Conservation (phyloP, 2,329 filamentous ascomycete species). For the Fusarium sp. region DNA sequence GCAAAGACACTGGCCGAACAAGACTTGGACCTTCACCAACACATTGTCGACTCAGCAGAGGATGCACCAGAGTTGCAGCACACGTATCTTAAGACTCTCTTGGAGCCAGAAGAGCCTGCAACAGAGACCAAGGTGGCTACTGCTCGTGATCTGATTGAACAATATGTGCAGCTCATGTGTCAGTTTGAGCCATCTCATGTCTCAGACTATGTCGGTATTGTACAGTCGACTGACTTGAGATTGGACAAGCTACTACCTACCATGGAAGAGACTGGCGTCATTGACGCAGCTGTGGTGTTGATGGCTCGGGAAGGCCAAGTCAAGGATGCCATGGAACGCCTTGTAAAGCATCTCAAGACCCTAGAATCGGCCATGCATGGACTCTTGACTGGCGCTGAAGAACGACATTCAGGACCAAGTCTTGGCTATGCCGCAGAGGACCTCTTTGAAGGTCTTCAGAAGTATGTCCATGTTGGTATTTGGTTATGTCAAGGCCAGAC, state of each 20-base stretch:
- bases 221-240: constrained; percentile 81
- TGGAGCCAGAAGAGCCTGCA: constrained; percentile 69
- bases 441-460: constrained; percentile 81
- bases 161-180: constrained; percentile 93
- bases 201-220: constrained; percentile 81
- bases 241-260: constrained; percentile 85
- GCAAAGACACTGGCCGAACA: constrained; percentile 73
- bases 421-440: constrained; percentile 76
- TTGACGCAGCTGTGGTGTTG: constrained; percentile 92
- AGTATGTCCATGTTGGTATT: constrained; percentile 91
- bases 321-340: constrained; percentile 83
- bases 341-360: constrained; percentile 83
- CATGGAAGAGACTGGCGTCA: constrained; percentile 88
- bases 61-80: constrained; percentile 76
- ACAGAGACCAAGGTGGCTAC: constrained; percentile 49
- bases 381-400: constrained; percentile 71
- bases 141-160: constrained; percentile 76
- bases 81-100: constrained; percentile 78
- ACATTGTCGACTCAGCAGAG: constrained; percentile 71
- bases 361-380: constrained; percentile 83
- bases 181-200: constrained; percentile 84
- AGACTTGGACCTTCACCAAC: constrained; percentile 73
- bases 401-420: constrained; percentile 63
- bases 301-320: constrained; percentile 90
- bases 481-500: constrained; percentile 94